Percentiles rank a stretch among this genome's conserved stretches.
Evolutionary conservation across 768 basidiomycete species (phyloP).

Genomic region (Suillus cothurnatus): DNA sequence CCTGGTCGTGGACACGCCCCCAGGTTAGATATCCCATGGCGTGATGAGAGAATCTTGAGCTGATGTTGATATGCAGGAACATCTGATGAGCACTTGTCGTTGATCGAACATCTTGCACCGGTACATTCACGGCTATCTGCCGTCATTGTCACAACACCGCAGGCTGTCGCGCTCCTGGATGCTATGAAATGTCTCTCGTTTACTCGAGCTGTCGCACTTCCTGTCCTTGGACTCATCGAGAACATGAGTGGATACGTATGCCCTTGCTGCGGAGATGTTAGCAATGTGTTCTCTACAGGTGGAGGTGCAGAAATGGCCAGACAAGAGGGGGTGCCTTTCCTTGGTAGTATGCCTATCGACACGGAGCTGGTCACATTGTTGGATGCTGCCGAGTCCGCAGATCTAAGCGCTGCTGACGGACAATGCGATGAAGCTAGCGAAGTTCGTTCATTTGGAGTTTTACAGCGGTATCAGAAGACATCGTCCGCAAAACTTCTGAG

Average conservation of each 20-base stretch:
- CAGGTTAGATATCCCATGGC: constrained; percentile 58
- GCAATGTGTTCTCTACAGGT: constrained; percentile 92
- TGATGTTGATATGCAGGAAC: constrained; percentile 64
- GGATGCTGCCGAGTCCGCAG: constrained; percentile 58
- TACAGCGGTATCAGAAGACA: constrained; percentile 67
- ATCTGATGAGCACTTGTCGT: constrained; percentile 96
- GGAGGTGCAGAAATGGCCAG: constrained; percentile 90
- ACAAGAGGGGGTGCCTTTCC: constrained; percentile 69
- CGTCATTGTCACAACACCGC: constrained; percentile 95
- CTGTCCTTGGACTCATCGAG: constrained; percentile 90
- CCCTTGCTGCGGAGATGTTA: constrained; percentile 95
- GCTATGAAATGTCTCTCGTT: constrained; percentile 97
- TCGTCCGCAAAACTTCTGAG: constrained; percentile 70
- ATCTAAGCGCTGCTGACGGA: constrained; percentile 18
- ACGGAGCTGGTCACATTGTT: constrained; percentile 85
- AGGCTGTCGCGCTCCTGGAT: constrained; percentile 94
- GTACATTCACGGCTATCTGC: constrained; percentile 77
- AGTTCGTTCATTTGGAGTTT: constrained; percentile 47
- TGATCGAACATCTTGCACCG: constrained; percentile 91
- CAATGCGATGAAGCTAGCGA: constrained; percentile 23
- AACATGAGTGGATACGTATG: constrained; percentile 99
- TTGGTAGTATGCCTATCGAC: constrained; percentile 93
- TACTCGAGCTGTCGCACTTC: constrained; percentile 83
- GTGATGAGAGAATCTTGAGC: constrained; percentile 9
- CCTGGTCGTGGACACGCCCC: constrained; percentile 93